Base-by-base conservation (phyloP, 148 eudicot species). In the Oxyria digyna region DNA sequence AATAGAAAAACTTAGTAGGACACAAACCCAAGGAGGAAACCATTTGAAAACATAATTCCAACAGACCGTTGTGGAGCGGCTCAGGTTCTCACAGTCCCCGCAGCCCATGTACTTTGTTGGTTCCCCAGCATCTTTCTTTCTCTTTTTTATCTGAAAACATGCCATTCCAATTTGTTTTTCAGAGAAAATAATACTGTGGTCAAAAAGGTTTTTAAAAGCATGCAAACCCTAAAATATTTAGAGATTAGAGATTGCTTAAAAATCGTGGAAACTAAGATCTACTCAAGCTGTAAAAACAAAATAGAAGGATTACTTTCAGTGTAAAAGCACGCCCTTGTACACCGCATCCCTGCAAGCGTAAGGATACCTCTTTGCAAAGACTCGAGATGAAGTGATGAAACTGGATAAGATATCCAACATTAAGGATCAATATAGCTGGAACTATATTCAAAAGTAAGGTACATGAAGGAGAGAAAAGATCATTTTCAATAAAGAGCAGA, bases 31-130 rank as follows among this genome's bases (percentile, higher is more conserved):
- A 38, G 14, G 45, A 46, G 59, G 33, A 31, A 14, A 38, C 13
- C 29, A 59, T 59, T 38, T 45, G 42, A 79, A 46, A 42, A 26
- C 14, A 49, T 65, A 24, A 73, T 72, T 50, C 43, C 13, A 11
- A 70, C 69, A 70, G 79, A 93, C 98, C 85, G 92, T 93, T 6
- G 82, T 73, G 15, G 97, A 85, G 78, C 85, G 98, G 69, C 98
- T 93, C 66, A 89, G 65, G 78, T 90, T 93, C 74, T 93, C 97
- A 78, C 96, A 93, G 70, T 86, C 92, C 72, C 98, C 96, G 79
- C 85, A 81, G n/a, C 98, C 98, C 95, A 93, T 83, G 73, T 82
- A 90, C 78, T 93, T 93, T 42, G 81, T 71, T 74, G 98, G 98
- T 81, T 93, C 95, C 76, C 76, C 81, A n/a, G 96, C 91, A 69